Evolutionary conservation across 257 asterid species (phyloP).

Genomic region (Paraleonurus japonicus): DNA sequence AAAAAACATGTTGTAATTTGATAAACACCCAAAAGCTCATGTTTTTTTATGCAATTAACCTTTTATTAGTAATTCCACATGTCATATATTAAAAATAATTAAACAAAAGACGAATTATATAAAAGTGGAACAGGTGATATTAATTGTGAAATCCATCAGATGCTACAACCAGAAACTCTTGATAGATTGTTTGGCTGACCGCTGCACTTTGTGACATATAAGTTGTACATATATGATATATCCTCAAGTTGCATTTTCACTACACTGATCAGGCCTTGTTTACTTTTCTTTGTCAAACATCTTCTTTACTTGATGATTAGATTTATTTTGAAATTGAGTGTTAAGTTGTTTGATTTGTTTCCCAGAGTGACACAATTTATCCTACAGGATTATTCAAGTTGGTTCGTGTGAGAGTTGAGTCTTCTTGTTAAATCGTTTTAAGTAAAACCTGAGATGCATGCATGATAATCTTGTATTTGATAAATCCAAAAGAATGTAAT

Average conservation of each 20-base stretch:
- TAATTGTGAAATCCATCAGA: conserved; percentile 11
- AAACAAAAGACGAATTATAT: no score
- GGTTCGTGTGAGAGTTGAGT: not conserved
- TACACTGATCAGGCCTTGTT: not conserved
- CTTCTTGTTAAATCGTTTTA: not conserved
- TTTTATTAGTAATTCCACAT: no score
- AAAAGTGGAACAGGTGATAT: no score
- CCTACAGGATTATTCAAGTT: not conserved
- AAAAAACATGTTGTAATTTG: no score
- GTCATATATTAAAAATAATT: no score
- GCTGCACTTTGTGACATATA: conserved; percentile 7
- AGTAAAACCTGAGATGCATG: no score
- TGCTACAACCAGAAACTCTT: conserved; percentile 52
- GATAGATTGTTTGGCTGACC: conserved; percentile 54
- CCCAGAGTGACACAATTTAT: not conserved
- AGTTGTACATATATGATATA: conserved; percentile 17
- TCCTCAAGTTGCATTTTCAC: not conserved
- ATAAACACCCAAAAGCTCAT: no score
- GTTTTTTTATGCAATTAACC: no score
- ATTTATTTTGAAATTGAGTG: not conserved
- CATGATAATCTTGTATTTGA: not conserved
- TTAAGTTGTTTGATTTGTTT: not conserved
- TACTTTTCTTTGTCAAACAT: not conserved
- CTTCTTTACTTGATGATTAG: not conserved
- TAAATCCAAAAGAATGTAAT: not conserved